These are phyloP conservation scores for Saccharomycopsis synnaedendra DNA, from an alignment of 805 yeast genomes.

Conservation along the genomic window DNA sequence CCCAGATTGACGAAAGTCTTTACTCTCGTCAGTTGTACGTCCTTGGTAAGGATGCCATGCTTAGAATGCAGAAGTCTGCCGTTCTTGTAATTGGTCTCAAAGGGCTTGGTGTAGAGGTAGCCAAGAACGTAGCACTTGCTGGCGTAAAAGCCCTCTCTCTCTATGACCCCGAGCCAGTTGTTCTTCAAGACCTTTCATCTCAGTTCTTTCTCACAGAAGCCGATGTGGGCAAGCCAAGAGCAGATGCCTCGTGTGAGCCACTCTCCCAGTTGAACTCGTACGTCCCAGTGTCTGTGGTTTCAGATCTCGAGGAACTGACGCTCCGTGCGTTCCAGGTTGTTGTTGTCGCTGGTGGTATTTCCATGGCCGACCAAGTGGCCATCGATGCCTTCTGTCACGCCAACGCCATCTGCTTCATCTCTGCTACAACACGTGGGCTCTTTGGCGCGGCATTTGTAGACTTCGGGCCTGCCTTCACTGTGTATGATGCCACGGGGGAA, in stretches of 20 bases:
- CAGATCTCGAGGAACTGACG: constrained; percentile 40
- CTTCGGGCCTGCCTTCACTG: constrained; percentile 71
- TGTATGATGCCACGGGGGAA: constrained; percentile 84
- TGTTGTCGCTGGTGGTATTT: constrained; percentile 60
- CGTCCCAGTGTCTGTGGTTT: constrained; percentile 69
- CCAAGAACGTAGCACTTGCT: constrained; percentile 92
- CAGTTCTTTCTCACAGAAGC: constrained; percentile 70
- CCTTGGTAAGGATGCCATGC: constrained; percentile 96
- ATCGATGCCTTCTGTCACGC: constrained; percentile 69
- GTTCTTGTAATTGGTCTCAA: constrained; percentile 84
- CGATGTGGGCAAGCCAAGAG: constrained; percentile 76
- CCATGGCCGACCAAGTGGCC: constrained; percentile 62
- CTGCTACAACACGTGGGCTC: constrained; percentile 76
- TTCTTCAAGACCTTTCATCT: constrained; percentile 65
- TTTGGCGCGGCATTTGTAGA: constrained; percentile 87
- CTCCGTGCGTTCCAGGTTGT: constrained; percentile 58
- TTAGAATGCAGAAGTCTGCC: constrained; percentile 87
- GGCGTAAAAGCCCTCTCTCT: constrained; percentile 89
- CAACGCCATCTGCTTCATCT: constrained; percentile 64
- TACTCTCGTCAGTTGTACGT: constrained; percentile 97
- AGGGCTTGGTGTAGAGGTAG: constrained; percentile 93
- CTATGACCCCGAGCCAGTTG: constrained; percentile 67
- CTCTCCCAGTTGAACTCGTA: constrained; percentile 80
- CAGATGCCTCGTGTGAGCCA: constrained; percentile 51
- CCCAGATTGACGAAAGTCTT: constrained; percentile 78